Evolutionary conservation across 1,139 yeast species (phyloP).

Genomic region (Zygosaccharomyces sapae): DNA sequence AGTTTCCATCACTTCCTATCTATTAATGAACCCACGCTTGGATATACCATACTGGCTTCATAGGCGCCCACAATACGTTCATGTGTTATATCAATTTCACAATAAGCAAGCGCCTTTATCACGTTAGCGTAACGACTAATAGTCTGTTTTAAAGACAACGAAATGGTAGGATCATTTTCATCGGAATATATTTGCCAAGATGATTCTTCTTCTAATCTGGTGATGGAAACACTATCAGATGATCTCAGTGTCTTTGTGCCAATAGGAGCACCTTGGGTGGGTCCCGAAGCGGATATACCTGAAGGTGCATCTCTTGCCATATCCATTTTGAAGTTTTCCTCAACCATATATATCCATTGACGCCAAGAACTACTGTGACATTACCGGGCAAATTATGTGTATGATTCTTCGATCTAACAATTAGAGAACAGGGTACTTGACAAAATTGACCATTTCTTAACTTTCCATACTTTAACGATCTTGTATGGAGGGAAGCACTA

Average conservation of each 20-base stretch:
- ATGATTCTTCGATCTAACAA: slow-evolving; percentile 82
- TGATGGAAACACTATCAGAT: slow-evolving; percentile 66
- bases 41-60: slow-evolving; percentile 81
- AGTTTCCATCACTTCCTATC: slow-evolving; percentile 70
- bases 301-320: slow-evolving; percentile 34
- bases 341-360: slow-evolving; percentile 92
- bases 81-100: slow-evolving; percentile 85
- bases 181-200: slow-evolving; percentile 96
- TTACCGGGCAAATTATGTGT: slow-evolving; percentile 85
- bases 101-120: slow-evolving; percentile 69
- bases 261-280: slow-evolving; percentile 37
- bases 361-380: slow-evolving; percentile 85
- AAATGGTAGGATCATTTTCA: slow-evolving; percentile 64
- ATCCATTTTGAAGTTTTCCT: slow-evolving; percentile 56
- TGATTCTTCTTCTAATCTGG: slow-evolving; percentile 88
- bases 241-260: slow-evolving; percentile 46
- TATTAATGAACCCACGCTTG: slow-evolving; percentile 67
- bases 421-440: slow-evolving; percentile 73
- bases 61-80: slow-evolving; percentile 74
- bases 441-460: slow-evolving; percentile 84
- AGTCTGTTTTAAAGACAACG: slow-evolving; percentile 58
- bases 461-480: slow-evolving; percentile 93
- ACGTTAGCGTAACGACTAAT: slow-evolving; percentile 85
- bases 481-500: slow-evolving; percentile 87
- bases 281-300: slow-evolving; percentile 37